Base-by-base conservation (phyloP, 345 rosid genomes). In the Excoecaria cochinchinensis region DNA sequence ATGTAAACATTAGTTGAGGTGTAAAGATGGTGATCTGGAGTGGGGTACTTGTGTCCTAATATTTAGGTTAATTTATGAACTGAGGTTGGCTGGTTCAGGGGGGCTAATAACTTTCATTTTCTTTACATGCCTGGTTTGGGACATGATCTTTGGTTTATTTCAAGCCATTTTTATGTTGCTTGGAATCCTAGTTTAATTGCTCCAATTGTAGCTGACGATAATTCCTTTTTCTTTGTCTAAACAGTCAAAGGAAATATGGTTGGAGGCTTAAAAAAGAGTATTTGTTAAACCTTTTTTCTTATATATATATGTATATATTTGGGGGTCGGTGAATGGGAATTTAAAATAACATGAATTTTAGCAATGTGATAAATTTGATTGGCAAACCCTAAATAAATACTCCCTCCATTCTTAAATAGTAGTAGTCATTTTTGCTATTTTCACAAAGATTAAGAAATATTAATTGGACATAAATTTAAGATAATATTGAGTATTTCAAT, bases 1-100 rank as follows among this genome's bases (percentile, higher is more conserved):
- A 73, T 68, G 81, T 69, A 74, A 31, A 69, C 81, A 64, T 31
- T 74, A 69, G 75, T 46, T 74, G 74, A 73, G 70, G 64, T 78
- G 77, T 78, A 78, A 78, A 57, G 81, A 52, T 73, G 77, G 57
- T 55, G 74, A 62, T 58, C 19, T 57, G 73, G 77, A 42, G 4
- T 17, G 40, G 31, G 72, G 80, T 55, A 44, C 44, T 25, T 60
- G 47, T 60, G 21, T 67, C 67, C 77, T 59, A 63, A 51, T 78
- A 56, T 62, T 31, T 38, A 59, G 74, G 59, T 73, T 50, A 52
- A 64, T 44, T 67, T 44, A n/a, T 78, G 73, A 67, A 57, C 21
- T 55, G 51, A 64, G 53, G 7, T 44, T 44, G 57, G 66, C 47
- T 46, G 74, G 77, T 50, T 48, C 14, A 73, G 62, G 19, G 21